phyloP scores from a whole-genome alignment of 495 filamentous ascomycete species.

The Annulohypoxylon moriforme region DNA sequence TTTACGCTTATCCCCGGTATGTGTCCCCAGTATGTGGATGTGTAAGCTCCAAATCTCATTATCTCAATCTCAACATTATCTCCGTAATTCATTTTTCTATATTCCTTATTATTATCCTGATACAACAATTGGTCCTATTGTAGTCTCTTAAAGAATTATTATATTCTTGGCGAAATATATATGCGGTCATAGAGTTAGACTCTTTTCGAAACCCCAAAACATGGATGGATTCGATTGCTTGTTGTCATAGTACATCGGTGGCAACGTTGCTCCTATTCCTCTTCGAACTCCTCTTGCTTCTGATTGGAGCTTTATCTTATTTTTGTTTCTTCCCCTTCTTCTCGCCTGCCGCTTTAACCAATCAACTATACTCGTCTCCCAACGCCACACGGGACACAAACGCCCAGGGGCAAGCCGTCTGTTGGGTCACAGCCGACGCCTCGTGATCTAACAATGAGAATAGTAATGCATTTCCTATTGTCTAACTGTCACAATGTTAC shows the following conservation, averaged over 20 bases:
- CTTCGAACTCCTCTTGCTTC: conserved; percentile 4
- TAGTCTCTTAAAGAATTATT: neutral
- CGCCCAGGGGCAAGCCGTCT: conserved; percentile 13
- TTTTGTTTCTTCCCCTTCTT: conserved; percentile 24
- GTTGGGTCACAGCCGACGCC: conserved; percentile 16
- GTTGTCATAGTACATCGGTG: conserved; percentile 31
- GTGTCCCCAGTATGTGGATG: neutral
- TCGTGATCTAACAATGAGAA: conserved; percentile 14
- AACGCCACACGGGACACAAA: conserved; percentile 39
- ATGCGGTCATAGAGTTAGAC: neutral
- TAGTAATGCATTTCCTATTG: conserved; percentile 2
- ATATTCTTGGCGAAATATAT: neutral
- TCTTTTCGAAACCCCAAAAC: neutral
- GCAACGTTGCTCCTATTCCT: conserved; percentile 31
- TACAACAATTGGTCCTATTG: neutral
- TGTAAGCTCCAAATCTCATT: conserved; percentile 1
- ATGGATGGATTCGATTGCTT: conserved; percentile 17
- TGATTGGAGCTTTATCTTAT: conserved; percentile 28
- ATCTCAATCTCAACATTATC: neutral
- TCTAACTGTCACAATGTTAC: conserved; percentile 9
- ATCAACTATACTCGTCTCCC: conserved; percentile 26
- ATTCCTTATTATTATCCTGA: neutral
- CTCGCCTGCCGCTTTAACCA: conserved; percentile 17
- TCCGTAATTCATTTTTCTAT: neutral
- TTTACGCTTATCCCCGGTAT: neutral